Evolutionary conservation across 2,329 filamentous ascomycete genomes (phyloP).

Genomic region (Ilyonectria mors-panacis): DNA sequence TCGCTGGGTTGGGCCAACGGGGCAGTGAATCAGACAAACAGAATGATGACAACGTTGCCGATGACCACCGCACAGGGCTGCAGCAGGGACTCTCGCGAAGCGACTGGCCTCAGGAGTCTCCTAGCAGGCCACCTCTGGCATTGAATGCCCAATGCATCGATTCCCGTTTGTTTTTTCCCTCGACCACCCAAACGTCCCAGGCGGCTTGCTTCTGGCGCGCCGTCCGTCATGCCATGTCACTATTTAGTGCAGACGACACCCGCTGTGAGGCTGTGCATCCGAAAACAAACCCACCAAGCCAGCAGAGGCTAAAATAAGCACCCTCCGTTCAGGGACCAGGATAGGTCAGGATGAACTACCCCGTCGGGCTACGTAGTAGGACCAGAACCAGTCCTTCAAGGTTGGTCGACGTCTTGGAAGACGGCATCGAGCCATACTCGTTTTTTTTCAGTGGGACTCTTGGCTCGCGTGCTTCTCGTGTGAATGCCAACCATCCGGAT

Average conservation of each 20-base stretch:
- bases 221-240: conserved; percentile 27
- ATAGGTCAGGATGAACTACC: conserved; percentile 22
- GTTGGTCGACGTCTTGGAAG: conserved; percentile 10
- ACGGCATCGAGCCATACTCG: conserved; percentile 21
- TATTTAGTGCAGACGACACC: conserved; percentile 24
- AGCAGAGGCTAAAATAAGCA: conserved; percentile 31
- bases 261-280: conserved; percentile 34
- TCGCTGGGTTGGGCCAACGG: background rate
- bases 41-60: background rate
- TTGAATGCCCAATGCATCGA: background rate
- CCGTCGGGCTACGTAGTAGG: conserved; percentile 1
- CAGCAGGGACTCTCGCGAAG: background rate
- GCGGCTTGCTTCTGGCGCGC: conserved; percentile 17
- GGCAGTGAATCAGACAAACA: background rate
- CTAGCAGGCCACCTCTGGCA: background rate
- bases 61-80: background rate
- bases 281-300: conserved; percentile 22
- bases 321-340: conserved; percentile 26
- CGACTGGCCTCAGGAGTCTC: background rate
- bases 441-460: conserved; percentile 11
- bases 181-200: background rate
- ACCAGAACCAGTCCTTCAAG: conserved; percentile 23
- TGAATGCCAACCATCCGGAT: conserved; percentile 18
- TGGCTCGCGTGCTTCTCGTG: conserved; percentile 13
- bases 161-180: background rate